Evolutionary conservation across 2,329 filamentous ascomycete species (phyloP).

Genomic region (Daldinia sp.): DNA sequence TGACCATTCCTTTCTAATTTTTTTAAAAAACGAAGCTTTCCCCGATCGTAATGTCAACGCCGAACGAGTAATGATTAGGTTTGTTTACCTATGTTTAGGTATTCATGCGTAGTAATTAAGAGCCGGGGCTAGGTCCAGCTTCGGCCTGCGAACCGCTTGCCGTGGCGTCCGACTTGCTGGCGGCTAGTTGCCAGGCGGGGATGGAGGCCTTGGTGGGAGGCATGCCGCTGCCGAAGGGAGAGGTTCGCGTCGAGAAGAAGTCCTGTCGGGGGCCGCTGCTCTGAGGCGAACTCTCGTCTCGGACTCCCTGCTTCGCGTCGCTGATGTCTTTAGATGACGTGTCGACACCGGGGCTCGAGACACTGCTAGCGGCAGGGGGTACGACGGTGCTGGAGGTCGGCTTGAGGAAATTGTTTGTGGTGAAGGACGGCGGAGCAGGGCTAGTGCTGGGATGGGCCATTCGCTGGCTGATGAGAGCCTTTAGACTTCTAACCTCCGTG

Average conservation of each 20-base stretch:
- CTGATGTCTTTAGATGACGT: slow-evolving; percentile 41
- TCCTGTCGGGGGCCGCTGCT: slow-evolving; percentile 37
- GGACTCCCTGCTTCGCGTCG: slow-evolving; percentile 46
- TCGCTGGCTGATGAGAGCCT: slow-evolving; percentile 78
- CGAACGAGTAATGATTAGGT: slow-evolving; percentile 10
- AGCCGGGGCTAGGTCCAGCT: slow-evolving; percentile 35
- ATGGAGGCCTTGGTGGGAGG: slow-evolving; percentile 70
- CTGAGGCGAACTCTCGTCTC: slow-evolving; percentile 43
- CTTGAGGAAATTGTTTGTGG: slow-evolving; percentile 31
- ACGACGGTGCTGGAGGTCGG: slow-evolving; percentile 30
- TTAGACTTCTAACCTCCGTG: slow-evolving; percentile 88
- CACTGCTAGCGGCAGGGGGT: slow-evolving; percentile 25
- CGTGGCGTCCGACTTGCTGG: slow-evolving; percentile 55
- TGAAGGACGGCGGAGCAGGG: slow-evolving; percentile 23
- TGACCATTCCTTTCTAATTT: slow-evolving; percentile 3
- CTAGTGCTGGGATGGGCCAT: slow-evolving; percentile 52
- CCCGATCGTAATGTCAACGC: slow-evolving; percentile 8
- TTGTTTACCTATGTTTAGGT: slow-evolving; percentile 9
- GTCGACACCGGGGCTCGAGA: slow-evolving; percentile 37
- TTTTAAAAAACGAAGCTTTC: no score
- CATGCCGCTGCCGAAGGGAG: slow-evolving; percentile 60
- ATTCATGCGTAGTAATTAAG: background rate
- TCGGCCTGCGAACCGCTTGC: slow-evolving; percentile 36
- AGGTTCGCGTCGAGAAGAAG: slow-evolving; percentile 50
- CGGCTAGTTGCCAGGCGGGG: slow-evolving; percentile 81